A percentile compares a stretch with the other conserved stretches of the same genome.
phyloP scores from a whole-genome alignment of 2,329 filamentous ascomycete genomes.

The Pestalotiopsis sp. region DNA sequence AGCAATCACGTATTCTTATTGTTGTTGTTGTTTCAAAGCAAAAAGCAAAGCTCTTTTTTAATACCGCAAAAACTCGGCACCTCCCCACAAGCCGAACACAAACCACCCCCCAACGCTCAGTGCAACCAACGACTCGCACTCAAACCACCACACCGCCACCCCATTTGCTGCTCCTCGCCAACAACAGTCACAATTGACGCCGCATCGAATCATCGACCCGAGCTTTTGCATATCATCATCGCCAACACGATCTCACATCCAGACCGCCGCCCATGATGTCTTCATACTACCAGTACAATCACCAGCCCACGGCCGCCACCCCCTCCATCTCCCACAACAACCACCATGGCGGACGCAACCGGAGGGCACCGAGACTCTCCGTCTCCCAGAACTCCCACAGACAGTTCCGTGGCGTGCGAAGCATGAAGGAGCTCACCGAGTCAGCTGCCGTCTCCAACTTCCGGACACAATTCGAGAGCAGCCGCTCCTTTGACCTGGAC shows the following conservation, averaged over 20 bases:
- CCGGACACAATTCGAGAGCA: constrained; percentile 86
- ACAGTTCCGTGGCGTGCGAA: constrained; percentile 83
- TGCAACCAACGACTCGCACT: not conserved
- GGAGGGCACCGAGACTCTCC: constrained; percentile 79
- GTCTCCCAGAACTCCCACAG: constrained; percentile 83
- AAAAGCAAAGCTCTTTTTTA: constrained; percentile 9
- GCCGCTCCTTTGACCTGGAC: constrained; percentile 91
- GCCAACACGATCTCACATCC: not conserved
- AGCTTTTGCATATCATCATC: not conserved
- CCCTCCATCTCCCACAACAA: constrained; percentile 69
- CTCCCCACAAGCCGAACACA: constrained; percentile 2
- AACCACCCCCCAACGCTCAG: constrained; percentile 4
- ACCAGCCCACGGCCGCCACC: constrained; percentile 56
- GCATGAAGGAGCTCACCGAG: constrained; percentile 85
- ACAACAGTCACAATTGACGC: constrained; percentile 2
- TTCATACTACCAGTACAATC: constrained; percentile 63
- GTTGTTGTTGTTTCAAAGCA: constrained; percentile 12
- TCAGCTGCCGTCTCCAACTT: constrained; percentile 76
- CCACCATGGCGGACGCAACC: constrained; percentile 83
- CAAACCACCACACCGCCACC: constrained; percentile 9
- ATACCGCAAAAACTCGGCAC: constrained; percentile 13
- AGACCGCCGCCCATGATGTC: constrained; percentile 51
- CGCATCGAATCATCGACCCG: not conserved
- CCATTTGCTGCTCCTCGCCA: not conserved
- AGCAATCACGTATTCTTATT: constrained; percentile 7